Evolutionary conservation across 176 grass and related monocot genomes (phyloP).

Genomic region (Aegilops bicornis): DNA sequence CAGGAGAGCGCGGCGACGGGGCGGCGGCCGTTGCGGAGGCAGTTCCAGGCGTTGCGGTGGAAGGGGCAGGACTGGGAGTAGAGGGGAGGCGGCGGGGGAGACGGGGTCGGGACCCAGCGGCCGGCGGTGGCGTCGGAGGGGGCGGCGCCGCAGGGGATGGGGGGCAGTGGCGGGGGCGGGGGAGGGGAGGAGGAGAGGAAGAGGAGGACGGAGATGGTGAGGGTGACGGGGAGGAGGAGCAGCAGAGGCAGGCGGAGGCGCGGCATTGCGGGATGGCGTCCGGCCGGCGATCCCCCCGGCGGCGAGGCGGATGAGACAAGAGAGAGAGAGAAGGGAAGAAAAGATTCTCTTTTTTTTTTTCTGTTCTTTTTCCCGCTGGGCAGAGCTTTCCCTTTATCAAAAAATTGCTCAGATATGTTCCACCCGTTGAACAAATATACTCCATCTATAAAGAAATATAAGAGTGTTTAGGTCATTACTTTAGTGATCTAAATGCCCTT

Average conservation of each 20-base stretch:
- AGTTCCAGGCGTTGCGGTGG: constrained; percentile 95
- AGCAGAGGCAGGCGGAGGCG: constrained; percentile 29
- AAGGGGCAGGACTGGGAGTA: constrained; percentile 74
- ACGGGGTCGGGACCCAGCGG: constrained; percentile 45
- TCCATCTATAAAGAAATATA: too few relatives aligned
- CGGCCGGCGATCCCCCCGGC: constrained; percentile 37
- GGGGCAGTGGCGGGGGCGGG: neutral
- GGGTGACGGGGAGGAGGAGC: constrained; percentile 34
- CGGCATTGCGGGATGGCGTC: constrained; percentile 19
- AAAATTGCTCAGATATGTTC: too few relatives aligned
- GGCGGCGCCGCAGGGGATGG: constrained; percentile 55
- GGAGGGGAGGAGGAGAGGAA: neutral
- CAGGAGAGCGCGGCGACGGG: constrained; percentile 60
- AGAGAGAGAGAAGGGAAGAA: neutral
- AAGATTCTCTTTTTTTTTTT: too few relatives aligned
- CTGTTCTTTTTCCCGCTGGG: neutral
- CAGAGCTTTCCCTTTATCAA: neutral
- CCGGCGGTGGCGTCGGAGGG: constrained; percentile 59
- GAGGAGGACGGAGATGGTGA: constrained; percentile 34
- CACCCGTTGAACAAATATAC: too few relatives aligned
- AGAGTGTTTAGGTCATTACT: too few relatives aligned
- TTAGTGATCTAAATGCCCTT: too few relatives aligned
- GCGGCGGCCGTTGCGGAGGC: constrained; percentile 61
- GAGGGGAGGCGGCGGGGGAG: constrained; percentile 30
- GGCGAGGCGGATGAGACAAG: neutral